phyloP scores from a whole-genome alignment of 106 monocot genomes.

The Chionographis japonica region DNA sequence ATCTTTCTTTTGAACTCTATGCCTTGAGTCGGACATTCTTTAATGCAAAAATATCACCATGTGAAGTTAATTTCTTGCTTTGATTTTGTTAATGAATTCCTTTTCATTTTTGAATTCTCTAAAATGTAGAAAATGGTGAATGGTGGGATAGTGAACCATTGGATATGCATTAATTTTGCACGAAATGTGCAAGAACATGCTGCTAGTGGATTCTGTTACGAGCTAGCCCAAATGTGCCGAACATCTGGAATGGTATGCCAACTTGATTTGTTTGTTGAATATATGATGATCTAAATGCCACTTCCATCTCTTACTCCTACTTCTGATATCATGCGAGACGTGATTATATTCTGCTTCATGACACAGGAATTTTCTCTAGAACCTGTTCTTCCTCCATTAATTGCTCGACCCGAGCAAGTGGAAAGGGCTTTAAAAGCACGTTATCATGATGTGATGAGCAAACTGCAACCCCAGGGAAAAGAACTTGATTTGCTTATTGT shows the following conservation, averaged over 20 bases:
- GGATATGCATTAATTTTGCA: conserved; percentile 81
- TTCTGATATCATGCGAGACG: neutral
- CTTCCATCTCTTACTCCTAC: neutral
- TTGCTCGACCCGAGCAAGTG: conserved; percentile 45
- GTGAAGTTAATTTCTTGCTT: neutral
- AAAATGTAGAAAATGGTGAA: conserved; percentile 77
- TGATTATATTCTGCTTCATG: neutral
- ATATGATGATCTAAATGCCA: neutral
- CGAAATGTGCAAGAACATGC: conserved; percentile 48
- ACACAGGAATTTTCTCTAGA: conserved; percentile 46
- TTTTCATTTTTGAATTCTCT: neutral
- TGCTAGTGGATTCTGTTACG: conserved; percentile 57
- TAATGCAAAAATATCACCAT: neutral
- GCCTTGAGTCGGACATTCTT: neutral
- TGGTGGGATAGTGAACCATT: conserved; percentile 73
- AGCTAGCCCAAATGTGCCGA: conserved; percentile 78
- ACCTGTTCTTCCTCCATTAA: conserved; percentile 35
- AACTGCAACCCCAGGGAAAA: conserved; percentile 23
- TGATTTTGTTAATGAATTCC: neutral
- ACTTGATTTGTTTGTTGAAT: neutral
- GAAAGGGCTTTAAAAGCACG: conserved; percentile 39
- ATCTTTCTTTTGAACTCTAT: too few species aligned
- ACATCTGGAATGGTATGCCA: conserved; percentile 70
- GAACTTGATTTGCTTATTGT: conserved; percentile 51
- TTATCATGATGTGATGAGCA: conserved; percentile 35